A percentile compares a stretch with the other conserved stretches of the same genome.
Conservation (phyloP, 2,329 filamentous ascomycete genomes). For the Beauveria rudraprayagi region DNA sequence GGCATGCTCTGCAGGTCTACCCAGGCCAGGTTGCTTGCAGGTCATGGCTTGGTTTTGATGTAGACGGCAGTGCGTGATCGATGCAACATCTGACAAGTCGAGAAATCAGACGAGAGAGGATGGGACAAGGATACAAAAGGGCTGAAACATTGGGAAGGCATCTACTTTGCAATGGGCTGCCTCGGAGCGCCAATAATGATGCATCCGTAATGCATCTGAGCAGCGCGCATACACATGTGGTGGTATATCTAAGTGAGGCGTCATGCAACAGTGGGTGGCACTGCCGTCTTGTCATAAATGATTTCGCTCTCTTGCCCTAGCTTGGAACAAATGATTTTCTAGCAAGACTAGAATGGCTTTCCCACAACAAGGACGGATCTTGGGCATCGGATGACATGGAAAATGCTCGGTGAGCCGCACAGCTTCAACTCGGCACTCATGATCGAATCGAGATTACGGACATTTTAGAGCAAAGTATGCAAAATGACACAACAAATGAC, state of each 20-base stretch:
- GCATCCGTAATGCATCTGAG: background rate
- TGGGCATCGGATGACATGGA: no score
- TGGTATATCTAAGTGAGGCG: background rate
- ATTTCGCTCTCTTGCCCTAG: background rate
- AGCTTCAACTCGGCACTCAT: background rate
- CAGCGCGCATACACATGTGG: background rate
- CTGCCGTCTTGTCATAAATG: no score
- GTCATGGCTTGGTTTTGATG: background rate
- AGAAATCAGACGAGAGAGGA: background rate
- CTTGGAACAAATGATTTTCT: no score
- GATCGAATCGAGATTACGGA: background rate
- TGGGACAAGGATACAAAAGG: background rate
- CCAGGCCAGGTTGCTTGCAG: background rate
- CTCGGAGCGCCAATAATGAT: background rate
- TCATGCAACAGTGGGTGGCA: background rate
- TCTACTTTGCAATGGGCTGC: background rate
- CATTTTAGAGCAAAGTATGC: background rate
- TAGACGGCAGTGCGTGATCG: background rate
- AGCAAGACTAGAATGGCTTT: no score
- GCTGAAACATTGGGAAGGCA: background rate
- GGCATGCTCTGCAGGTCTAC: background rate
- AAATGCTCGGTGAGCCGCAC: no score
- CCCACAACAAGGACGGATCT: no score
- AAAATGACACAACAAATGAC: background rate
- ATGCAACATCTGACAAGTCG: background rate